phyloP scores from a whole-genome alignment of 2,329 filamentous ascomycete species.

The Exophiala alcalophila region DNA sequence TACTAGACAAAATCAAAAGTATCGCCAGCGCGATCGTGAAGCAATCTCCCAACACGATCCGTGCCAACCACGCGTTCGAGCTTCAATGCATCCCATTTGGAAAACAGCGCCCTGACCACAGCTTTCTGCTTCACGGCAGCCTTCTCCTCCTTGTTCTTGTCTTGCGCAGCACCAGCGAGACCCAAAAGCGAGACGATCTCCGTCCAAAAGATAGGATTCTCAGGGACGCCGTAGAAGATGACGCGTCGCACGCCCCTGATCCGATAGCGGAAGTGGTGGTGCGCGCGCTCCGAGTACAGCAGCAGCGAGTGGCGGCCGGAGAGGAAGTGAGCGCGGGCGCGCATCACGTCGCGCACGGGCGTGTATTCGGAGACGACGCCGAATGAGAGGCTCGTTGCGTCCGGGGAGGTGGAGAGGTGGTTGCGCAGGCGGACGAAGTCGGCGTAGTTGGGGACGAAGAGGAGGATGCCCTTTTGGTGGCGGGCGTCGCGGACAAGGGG shows the following conservation, averaged over 20 bases:
- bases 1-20: slow-evolving; percentile 91
- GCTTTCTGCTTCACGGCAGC: slow-evolving; percentile 55
- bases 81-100: slow-evolving; percentile 83
- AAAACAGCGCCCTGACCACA: slow-evolving; percentile 64
- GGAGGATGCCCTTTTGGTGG: slow-evolving; percentile 66
- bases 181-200: slow-evolving; percentile 45
- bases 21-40: slow-evolving; percentile 74
- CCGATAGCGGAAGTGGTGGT: slow-evolving; percentile 89
- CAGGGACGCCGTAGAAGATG: slow-evolving; percentile 86
- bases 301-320: slow-evolving; percentile 77
- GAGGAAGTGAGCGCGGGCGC: slow-evolving; percentile 83
- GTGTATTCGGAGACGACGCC: slow-evolving; percentile 88
- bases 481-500: slow-evolving; percentile 67
- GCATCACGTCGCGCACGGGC: slow-evolving; percentile 70
- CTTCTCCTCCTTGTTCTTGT: slow-evolving; percentile 40
- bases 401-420: slow-evolving; percentile 71
- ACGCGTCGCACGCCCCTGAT: slow-evolving; percentile 77
- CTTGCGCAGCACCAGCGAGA: slow-evolving; percentile 51
- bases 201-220: slow-evolving; percentile 64
- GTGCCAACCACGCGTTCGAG: slow-evolving; percentile 84
- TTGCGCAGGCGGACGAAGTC: slow-evolving; percentile 94
- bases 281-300: slow-evolving; percentile 90
- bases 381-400: slow-evolving; percentile 62
- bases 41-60: slow-evolving; percentile 76
- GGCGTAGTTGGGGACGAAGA: slow-evolving; percentile 90